Evolutionary conservation across 768 basidiomycete species (phyloP), one percentile per base, ranked within the genome.

Genomic region (Termitomyces sp.): DNA sequence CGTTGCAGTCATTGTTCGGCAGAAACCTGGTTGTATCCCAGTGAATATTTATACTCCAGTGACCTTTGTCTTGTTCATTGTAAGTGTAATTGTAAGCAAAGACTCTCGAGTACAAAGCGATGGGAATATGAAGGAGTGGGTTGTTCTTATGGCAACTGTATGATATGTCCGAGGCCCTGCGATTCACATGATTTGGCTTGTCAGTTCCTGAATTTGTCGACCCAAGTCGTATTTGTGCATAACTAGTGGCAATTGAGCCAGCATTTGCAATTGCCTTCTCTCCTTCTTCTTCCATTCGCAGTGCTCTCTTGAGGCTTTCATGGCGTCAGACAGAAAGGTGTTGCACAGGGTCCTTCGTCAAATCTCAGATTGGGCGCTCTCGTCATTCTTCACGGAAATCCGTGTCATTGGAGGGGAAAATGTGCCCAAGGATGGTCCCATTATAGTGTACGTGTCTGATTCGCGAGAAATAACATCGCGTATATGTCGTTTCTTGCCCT

Each of bases 341-440:
- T 70, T 87, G 59, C 94, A 96, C 74, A 79, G 82, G 48, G 66
- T 90, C 37, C 78, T 97, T 59, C 84, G 90, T 54, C 74, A 74
- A 46, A 72, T 94, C 49, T 88, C 94, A 24, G 74, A 79, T 32
- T 83, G 85, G 72, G 88, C 92, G 2, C 81, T 92, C 12, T 78
- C 83, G 68, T 88, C 90, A 5, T 98, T 98, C 78, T 98, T 96
- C 78, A 84, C 83, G 0, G 88, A 93, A 70, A 82, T 97, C 48
- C 87, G 85, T 65, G 84, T 97, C 58, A 81, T 96, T 59, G 93
- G 92, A 49, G 85, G 80, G 42, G 93, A 96, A 71, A 88, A 95
- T 69, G 92, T 98, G 14, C 94, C 96, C 3, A 72, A 69, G 65
- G 79, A 88, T 59, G 94, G 94, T 1, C 94, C 94, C n/a, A 85